Base-by-base conservation (phyloP, 495 filamentous ascomycete genomes). In the Aspergillus bridgeri region DNA sequence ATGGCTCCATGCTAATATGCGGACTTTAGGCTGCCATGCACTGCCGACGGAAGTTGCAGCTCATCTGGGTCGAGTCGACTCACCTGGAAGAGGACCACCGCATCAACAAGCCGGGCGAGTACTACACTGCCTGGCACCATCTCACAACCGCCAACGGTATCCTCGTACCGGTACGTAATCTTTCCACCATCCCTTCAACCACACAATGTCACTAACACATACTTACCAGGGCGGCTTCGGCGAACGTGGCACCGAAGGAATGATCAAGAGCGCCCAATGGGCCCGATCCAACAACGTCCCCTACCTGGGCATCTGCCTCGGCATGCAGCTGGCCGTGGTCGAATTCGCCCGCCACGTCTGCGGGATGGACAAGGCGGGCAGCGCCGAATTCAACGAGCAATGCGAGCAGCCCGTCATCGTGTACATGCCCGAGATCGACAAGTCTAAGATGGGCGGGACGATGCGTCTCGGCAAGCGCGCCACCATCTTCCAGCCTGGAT, bases 241-340 rank as follows among this genome's bases (percentile, higher is more conserved):
- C 13, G 66, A 76, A 43, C 80, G 94, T 56, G 94, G 89, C 43
- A 90, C 84, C 0, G 84, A 89, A 58, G 94, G 94, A 50, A 98
- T 97, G 92, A 87, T 97, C 59, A 74, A 81, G 53, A 90, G 87
- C 2, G 86, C 87, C 27, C 84, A 85, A 46, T 96, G 88, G 87
- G 91, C 93, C 8, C 87, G 94, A 38, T 85, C 87, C 48, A 86
- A 90, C 58, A 86, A 87, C 43, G 81, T 79, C 4, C 93, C 93
- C 21, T 96, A 88, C 75, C 81, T 98, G 7, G 93, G 94, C 53
- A 88, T 98, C 55, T 98, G 94, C 70, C 83, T 98, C 17, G 94
- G 94, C 42, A 89, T 98, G 86, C 94, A 98, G 70, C 77, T 96
- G 42, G 92, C 94, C 18, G 92, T 96, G 17, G 89, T 96, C 59